Base-by-base conservation (phyloP, 2,329 filamentous ascomycete genomes). In the Fonsecaea multimorphosa region DNA sequence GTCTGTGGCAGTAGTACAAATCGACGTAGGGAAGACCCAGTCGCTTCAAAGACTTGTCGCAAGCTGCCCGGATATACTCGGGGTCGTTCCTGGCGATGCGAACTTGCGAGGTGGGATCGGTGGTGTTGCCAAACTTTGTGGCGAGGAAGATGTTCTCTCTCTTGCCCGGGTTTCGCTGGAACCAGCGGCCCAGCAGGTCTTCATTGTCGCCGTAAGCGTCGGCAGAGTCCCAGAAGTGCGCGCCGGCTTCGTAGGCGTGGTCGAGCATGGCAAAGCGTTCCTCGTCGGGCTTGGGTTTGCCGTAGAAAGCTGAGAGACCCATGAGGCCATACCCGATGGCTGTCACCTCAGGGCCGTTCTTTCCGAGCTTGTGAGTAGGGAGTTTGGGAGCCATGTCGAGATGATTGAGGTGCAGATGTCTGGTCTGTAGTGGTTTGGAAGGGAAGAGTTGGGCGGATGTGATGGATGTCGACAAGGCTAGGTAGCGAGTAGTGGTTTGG, bases 261-360 rank as follows among this genome's bases (percentile, higher is more conserved):
- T 76, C 72, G n/a, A 78, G 68, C 5, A 86, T 61, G 8, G 78
- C 77, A 61, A 84, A 78, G 24, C 83, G 80, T 69, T 84, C 82
- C 29, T 77, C 73, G 64, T 85, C 82, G 1, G 81, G 77, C 71
- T 80, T 81, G 4, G 76, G 72, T 6, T 71, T 68, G 57, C 83
- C 82, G 68, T 85, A 85, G 72, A 80, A 82, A 53, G 75, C 72
- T 19, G 69, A 71, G 12, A 77, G 69, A 16, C 73, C 72, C 71
- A 73, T 72, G 11, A 57, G 40, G 29, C 72, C 72, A 46, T 66
- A 73, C 52, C 72, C 75, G 4, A 76, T 63, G 12, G 68, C 72
- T 1, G 72, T 69, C 46, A 77, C 72, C 61, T 73, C 63, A 24
- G 75, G 75, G 12, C 75, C 75, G 68, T 74, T 70, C 62, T 73